Conservation (phyloP, 805 yeast species). For the Schwanniomyces yamadae region DNA sequence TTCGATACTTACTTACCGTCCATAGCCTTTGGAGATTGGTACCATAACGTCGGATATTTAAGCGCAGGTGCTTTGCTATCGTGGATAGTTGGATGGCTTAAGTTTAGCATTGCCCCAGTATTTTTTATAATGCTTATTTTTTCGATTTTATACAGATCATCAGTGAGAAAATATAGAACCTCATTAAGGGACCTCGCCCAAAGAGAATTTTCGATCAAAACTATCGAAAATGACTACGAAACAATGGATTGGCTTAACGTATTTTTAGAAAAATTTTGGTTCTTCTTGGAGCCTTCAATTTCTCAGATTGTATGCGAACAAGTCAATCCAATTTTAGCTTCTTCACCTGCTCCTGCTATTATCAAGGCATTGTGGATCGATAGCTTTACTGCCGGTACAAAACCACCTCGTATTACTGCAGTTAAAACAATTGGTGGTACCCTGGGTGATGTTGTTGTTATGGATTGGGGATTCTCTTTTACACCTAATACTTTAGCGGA, state of each 20-base stretch:
- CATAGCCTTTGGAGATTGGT: constrained; percentile 90
- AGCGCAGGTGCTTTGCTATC: constrained; percentile 68
- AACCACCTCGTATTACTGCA: constrained; percentile 89
- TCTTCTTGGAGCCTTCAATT: constrained; percentile 82
- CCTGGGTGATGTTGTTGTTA: constrained; percentile 88
- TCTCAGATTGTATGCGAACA: constrained; percentile 83
- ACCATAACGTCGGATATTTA: constrained; percentile 77
- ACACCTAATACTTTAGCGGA: constrained; percentile 90
- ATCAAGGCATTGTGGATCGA: constrained; percentile 82
- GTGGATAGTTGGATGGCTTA: constrained; percentile 75
- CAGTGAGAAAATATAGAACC: constrained; percentile 76
- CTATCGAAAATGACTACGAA: constrained; percentile 86
- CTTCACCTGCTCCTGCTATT: constrained; percentile 77
- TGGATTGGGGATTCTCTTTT: constrained; percentile 95
- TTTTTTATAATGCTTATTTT: constrained; percentile 66
- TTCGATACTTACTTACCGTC: constrained; percentile 78
- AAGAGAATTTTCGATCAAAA: constrained; percentile 77
- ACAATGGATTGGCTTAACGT: constrained; percentile 94
- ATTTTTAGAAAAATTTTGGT: constrained; percentile 90
- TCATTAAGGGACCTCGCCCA: constrained; percentile 75
- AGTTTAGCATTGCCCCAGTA: constrained; percentile 77
- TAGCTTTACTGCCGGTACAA: constrained; percentile 87
- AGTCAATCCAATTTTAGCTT: constrained; percentile 80
- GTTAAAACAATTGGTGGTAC: constrained; percentile 90
- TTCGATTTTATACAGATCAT: constrained; percentile 75